Percentiles rank a stretch among this genome's conserved stretches.
Conservation (phyloP, 1,139 yeast species). For the Kurtzmaniella quercitrusa region DNA sequence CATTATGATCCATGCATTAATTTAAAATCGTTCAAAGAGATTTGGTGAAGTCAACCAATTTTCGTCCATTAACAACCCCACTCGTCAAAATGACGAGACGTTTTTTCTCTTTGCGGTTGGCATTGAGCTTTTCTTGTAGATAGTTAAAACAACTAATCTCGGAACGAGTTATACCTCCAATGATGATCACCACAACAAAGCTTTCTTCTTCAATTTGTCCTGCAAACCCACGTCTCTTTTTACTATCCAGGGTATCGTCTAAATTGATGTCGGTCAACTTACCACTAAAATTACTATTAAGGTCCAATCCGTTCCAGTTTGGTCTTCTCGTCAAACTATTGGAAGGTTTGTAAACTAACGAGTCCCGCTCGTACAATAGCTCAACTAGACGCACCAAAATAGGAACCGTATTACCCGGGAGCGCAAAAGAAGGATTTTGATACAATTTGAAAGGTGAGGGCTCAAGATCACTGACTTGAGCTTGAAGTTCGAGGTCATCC, state of each 20-base stretch:
- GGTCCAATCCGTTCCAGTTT: slow-evolving; percentile 41
- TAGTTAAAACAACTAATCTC: slow-evolving; percentile 66
- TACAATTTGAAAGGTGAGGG: slow-evolving; percentile 13
- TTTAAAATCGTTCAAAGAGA: too few relatives aligned
- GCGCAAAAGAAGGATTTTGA: slow-evolving; percentile 46
- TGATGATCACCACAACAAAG: slow-evolving; percentile 44
- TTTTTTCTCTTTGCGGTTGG: slow-evolving; percentile 27
- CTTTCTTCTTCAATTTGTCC: slow-evolving; percentile 1
- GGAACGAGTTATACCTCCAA: slow-evolving; percentile 81
- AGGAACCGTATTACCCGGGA: slow-evolving; percentile 53
- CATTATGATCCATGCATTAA: not conserved
- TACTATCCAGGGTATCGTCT: slow-evolving; percentile 25
- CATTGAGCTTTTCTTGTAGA: slow-evolving; percentile 40
- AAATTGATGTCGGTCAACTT: slow-evolving; percentile 33
- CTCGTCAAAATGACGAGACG: slow-evolving; percentile 53
- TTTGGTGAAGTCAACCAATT: slow-evolving; percentile 16
- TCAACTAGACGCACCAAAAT: slow-evolving; percentile 46
- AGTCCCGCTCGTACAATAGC: slow-evolving; percentile 46
- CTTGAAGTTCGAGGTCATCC: slow-evolving; percentile 2
- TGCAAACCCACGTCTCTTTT: slow-evolving; percentile 11
- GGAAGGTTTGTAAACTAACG: slow-evolving; percentile 39
- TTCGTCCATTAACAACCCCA: slow-evolving; percentile 48
- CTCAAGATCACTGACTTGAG: not conserved
- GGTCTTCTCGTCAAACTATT: slow-evolving; percentile 37
- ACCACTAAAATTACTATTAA: slow-evolving; percentile 39